Conservation (phyloP, 1,139 yeast genomes). For the Candida tropicalis region DNA sequence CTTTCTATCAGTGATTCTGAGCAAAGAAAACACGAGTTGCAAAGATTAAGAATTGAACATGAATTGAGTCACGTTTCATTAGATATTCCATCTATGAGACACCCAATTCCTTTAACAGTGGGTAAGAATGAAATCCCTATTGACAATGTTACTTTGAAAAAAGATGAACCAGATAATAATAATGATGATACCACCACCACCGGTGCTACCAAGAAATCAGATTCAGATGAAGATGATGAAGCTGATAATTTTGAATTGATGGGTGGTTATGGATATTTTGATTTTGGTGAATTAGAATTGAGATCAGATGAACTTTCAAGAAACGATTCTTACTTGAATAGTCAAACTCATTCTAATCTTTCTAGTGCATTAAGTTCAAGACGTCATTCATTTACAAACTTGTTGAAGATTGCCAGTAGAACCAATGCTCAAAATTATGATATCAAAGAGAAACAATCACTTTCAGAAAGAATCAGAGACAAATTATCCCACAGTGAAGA, state of each 20-base stretch:
- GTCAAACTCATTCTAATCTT: slow-evolving; percentile 26
- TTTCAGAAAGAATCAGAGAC: slow-evolving; percentile 42
- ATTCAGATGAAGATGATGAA: slow-evolving; percentile 12
- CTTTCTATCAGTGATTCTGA: slow-evolving; percentile 38
- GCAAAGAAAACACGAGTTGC: slow-evolving; percentile 36
- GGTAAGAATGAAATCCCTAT: slow-evolving; percentile 23
- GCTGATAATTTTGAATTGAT: slow-evolving; percentile 40
- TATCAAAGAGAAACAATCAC: slow-evolving; percentile 31
- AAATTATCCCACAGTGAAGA: slow-evolving; percentile 30
- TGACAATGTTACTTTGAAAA: slow-evolving; percentile 17
- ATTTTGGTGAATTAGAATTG: slow-evolving; percentile 57
- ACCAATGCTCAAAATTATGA: slow-evolving; percentile 17
- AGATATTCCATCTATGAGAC: slow-evolving; percentile 33
- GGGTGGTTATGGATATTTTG: slow-evolving; percentile 79
- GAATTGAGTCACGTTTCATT: slow-evolving; percentile 37
- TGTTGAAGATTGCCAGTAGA: slow-evolving; percentile 19
- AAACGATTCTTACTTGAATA: slow-evolving; percentile 32
- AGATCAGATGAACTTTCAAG: slow-evolving; percentile 34
- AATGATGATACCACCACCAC: background rate
- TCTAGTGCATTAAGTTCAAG: slow-evolving; percentile 27
- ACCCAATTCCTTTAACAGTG: slow-evolving; percentile 39
- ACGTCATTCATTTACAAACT: slow-evolving; percentile 35
- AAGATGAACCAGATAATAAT: background rate
- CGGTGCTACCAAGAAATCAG: background rate
- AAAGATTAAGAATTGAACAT: slow-evolving; percentile 36